A percentile compares a stretch with the other conserved stretches of the same genome.
These are phyloP conservation scores for Russula earlei DNA, from an alignment of 768 basidiomycete genomes.

Conservation along the genomic window DNA sequence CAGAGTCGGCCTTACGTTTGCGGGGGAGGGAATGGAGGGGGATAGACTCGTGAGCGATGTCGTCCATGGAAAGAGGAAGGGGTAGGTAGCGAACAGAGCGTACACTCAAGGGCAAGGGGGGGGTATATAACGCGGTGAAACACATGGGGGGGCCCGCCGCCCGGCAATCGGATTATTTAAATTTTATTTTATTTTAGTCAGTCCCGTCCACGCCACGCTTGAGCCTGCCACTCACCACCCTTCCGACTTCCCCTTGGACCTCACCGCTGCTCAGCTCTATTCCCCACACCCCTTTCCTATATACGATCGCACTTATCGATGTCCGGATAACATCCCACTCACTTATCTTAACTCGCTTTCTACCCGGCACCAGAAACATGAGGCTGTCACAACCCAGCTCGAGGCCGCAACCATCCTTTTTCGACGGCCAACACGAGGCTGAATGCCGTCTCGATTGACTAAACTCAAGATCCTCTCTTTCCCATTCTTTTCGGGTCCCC, in stretches of 20 bases:
- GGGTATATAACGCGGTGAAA: slow-evolving; percentile 32
- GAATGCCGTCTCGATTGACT: neutral
- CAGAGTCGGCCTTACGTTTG: slow-evolving; percentile 59
- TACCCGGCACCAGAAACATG: slow-evolving; percentile 13
- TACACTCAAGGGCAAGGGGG: too few species aligned
- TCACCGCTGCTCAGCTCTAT: neutral
- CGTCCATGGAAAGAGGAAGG: slow-evolving; percentile 40
- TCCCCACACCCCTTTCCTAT: slow-evolving; percentile 7
- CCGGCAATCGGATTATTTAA: neutral
- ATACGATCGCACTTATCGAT: slow-evolving; percentile 8
- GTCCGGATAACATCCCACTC: neutral
- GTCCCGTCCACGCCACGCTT: slow-evolving; percentile 9
- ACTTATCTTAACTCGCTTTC: neutral
- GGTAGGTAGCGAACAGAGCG: too few species aligned
- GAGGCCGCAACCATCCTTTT: slow-evolving; percentile 13
- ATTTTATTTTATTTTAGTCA: slow-evolving; percentile 9
- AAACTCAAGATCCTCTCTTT: neutral
- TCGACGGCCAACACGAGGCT: slow-evolving; percentile 10
- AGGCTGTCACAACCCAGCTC: slow-evolving; percentile 13
- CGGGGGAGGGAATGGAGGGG: slow-evolving; percentile 40
- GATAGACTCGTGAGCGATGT: slow-evolving; percentile 43
- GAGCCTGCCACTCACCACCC: neutral
- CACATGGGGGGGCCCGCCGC: slow-evolving; percentile 26
- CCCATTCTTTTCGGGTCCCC: neutral
- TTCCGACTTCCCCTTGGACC: neutral